A percentile compares a stretch with the other conserved stretches of the same genome.
phyloP scores from a whole-genome alignment of 148 eudicot genomes.

The Persicaria maculosa region DNA sequence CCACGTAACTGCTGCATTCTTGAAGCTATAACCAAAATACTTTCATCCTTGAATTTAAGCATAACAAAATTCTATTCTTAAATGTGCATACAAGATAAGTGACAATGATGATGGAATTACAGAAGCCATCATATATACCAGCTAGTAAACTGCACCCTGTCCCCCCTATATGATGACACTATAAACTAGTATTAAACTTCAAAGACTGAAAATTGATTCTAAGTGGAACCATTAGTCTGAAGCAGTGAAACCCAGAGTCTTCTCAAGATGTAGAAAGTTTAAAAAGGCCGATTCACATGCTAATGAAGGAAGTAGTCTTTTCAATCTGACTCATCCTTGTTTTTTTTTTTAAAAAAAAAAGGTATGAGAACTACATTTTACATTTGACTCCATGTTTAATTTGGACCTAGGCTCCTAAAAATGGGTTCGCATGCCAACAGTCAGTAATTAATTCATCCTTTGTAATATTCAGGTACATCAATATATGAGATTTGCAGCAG shows the following conservation, averaged over 20 bases:
- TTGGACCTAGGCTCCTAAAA: not conserved
- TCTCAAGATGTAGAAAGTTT: not conserved
- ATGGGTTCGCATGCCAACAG: not conserved
- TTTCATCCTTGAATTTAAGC: slow-evolving; percentile 19
- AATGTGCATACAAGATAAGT: not conserved
- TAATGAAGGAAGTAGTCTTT: not conserved
- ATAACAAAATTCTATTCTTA: slow-evolving; percentile 22
- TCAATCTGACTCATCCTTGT: not conserved
- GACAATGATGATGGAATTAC: not conserved
- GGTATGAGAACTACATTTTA: not conserved
- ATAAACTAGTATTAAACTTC: too few species aligned
- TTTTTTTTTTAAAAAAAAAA: not conserved
- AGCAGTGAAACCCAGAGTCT: not conserved
- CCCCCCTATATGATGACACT: too few species aligned
- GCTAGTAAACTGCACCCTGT: too few species aligned
- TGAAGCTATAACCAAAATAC: slow-evolving; percentile 47
- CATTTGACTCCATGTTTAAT: not conserved
- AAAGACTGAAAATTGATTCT: not conserved
- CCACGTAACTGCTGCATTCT: slow-evolving; percentile 78
- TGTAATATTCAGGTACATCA: not conserved
- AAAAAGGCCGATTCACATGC: not conserved
- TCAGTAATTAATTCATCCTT: not conserved
- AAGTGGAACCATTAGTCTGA: not conserved
- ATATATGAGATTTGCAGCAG: not conserved
- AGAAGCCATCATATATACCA: not conserved